Conservation (phyloP, 2,329 filamentous ascomycete species). For the Sodiomyces alkalinus region DNA sequence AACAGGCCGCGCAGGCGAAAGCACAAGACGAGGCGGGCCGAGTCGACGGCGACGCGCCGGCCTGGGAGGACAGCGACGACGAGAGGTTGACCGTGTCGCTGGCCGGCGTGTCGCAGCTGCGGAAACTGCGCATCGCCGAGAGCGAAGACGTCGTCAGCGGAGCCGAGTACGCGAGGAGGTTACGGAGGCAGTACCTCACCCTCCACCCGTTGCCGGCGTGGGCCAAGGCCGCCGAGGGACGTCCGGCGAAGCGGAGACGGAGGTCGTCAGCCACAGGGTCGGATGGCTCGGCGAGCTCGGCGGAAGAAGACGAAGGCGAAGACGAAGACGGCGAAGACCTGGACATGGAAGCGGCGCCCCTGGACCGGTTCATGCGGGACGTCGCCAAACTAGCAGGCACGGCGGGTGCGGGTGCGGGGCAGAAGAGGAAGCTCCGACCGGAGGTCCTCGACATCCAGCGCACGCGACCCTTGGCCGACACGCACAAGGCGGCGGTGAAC, state of each 20-base stretch:
- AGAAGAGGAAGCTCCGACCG: slow-evolving; percentile 60
- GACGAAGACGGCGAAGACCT: slow-evolving; percentile 36
- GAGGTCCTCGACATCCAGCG: slow-evolving; percentile 85
- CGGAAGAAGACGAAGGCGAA: slow-evolving; percentile 36
- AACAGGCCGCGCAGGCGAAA: slow-evolving; percentile 14
- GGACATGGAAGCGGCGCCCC: slow-evolving; percentile 53
- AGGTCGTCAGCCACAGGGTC: slow-evolving; percentile 32
- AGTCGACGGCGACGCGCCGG: slow-evolving; percentile 29
- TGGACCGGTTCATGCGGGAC: slow-evolving; percentile 67
- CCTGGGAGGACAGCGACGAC: slow-evolving; percentile 94
- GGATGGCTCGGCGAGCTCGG: slow-evolving; percentile 16
- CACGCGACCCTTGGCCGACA: slow-evolving; percentile 68
- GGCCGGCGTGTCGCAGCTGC: slow-evolving; percentile 55
- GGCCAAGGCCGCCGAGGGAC: slow-evolving; percentile 35
- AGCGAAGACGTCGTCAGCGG: slow-evolving; percentile 77
- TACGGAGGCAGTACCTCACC: slow-evolving; percentile 61
- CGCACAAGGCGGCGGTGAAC: slow-evolving; percentile 64
- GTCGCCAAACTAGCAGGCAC: slow-evolving; percentile 48
- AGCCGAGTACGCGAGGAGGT: slow-evolving; percentile 65
- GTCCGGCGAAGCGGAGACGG: slow-evolving; percentile 34
- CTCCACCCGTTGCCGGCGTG: slow-evolving; percentile 46
- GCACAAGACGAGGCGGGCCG: slow-evolving; percentile 5
- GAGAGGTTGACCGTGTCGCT: slow-evolving; percentile 76
- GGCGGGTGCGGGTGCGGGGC: slow-evolving; percentile 22
- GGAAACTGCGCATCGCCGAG: slow-evolving; percentile 70